Evolutionary conservation across 176 grass and related monocot species (phyloP).

Genomic region (Saccharum officinarum): DNA sequence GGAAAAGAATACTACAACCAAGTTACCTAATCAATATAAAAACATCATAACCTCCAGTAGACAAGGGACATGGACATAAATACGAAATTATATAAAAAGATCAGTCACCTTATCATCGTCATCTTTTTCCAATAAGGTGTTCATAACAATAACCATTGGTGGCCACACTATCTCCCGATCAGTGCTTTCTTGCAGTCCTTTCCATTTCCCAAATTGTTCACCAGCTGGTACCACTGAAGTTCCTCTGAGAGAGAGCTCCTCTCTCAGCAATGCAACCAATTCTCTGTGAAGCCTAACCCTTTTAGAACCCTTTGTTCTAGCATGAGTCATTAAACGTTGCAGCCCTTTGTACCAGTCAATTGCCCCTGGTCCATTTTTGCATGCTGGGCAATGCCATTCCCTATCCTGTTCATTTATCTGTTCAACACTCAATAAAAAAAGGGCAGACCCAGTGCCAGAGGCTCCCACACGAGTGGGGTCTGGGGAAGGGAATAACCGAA

Average conservation of each 20-base stretch:
- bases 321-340: slow-evolving; percentile 75
- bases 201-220: slow-evolving; percentile 83
- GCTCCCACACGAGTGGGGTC: too few species aligned
- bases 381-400: slow-evolving; percentile 80
- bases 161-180: slow-evolving; percentile 82
- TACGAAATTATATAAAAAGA: background rate
- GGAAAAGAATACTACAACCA: background rate
- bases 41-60: slow-evolving; percentile 5
- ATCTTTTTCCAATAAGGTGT: slow-evolving; percentile 69
- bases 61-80: slow-evolving; percentile 3
- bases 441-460: too few species aligned
- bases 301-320: slow-evolving; percentile 76
- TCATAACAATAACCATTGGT: slow-evolving; percentile 93
- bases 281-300: slow-evolving; percentile 85
- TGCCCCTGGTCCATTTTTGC: slow-evolving; percentile 88
- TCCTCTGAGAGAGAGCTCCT: slow-evolving; percentile 66
- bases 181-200: slow-evolving; percentile 59
- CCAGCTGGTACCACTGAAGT: slow-evolving; percentile 71
- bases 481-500: too few species aligned
- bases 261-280: slow-evolving; percentile 70
- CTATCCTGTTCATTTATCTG: slow-evolving; percentile 63
- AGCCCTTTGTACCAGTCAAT: slow-evolving; percentile 93
- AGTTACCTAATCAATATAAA: background rate
- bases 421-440: too few species aligned
- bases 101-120: slow-evolving; percentile 69